A percentile compares a stretch with the other conserved stretches of the same genome.
Evolutionary conservation across 108 stramenopile genomes (phyloP).

Genomic region (Nitzschia sp.): DNA sequence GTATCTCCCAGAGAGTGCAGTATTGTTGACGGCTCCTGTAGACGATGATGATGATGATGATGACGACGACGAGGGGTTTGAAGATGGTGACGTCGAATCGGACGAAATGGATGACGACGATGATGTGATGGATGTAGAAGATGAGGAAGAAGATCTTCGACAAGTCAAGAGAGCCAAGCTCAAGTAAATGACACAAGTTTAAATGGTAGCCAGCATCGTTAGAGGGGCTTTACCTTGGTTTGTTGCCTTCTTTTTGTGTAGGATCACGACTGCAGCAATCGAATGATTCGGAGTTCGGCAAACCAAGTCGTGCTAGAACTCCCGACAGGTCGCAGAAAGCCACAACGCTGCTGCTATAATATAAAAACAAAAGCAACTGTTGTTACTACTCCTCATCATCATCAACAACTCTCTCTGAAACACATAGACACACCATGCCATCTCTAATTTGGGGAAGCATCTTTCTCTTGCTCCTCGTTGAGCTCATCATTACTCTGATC

Average conservation of each 20-base stretch:
- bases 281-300: too few species aligned
- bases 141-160: slow-evolving; percentile 46
- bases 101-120: slow-evolving; percentile 35
- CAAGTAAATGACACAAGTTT: background rate
- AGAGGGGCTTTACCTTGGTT: too few species aligned
- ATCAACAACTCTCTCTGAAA: too few species aligned
- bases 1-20: slow-evolving; percentile 58
- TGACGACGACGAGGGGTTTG: slow-evolving; percentile 31
- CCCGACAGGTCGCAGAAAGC: too few species aligned
- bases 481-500: slow-evolving; percentile 21
- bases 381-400: too few species aligned
- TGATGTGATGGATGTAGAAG: slow-evolving; percentile 40
- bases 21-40: slow-evolving; percentile 37
- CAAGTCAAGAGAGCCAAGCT: slow-evolving; percentile 31
- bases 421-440: slow-evolving; percentile 15
- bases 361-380: too few species aligned
- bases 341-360: too few species aligned
- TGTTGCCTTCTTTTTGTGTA: too few species aligned
- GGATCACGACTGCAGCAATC: too few species aligned
- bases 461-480: slow-evolving; percentile 18
- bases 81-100: slow-evolving; percentile 18
- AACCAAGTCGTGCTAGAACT: too few species aligned
- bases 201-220: too few species aligned
- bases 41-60: slow-evolving; percentile 40
- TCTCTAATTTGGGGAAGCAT: slow-evolving; percentile 32